Base-by-base conservation (phyloP, 805 yeast genomes). In the Zygotorulaspora danielsina region DNA sequence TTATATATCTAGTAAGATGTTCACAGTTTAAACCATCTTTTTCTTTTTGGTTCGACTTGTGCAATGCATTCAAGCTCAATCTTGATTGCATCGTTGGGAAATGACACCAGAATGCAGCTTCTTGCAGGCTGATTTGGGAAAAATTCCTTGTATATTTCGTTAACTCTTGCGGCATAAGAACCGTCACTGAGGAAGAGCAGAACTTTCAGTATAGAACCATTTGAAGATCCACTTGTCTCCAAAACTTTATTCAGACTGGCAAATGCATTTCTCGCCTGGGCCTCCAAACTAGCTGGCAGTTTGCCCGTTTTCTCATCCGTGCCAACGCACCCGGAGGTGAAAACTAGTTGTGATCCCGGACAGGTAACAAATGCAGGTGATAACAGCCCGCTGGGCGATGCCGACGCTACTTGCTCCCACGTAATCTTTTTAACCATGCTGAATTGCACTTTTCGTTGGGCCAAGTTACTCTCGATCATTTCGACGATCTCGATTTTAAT, bases 1-100 rank as follows among this genome's bases (percentile, higher is more conserved):
- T 12, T 20, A 32, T 7, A 18, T 19, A 32, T 19, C n/a, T 20
- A n/a, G 12, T 13, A n/a, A 30, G 35, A 38, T 20, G 11, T 27
- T 38, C 27, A 45, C 33, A 45, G 32, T 34, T 48, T 42, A 36
- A 45, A 34, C 47, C 49, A 35, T 16, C 49, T 38, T 20, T 20
- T 30, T 35, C 28, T 25, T 12, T 30, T 21, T 9, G 36, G 24
- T 9, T 26, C 25, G 11, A 37, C 40, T 36, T 45, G 42, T 22
- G 76, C 75, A 51, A 75, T 61, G 36, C 71, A 69, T 50, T 76
- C 80, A 39, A 75, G 52, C 52, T 76, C 81, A 33, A 76, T 72
- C 48, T 72, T 67, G 38, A 75, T 45, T n/a, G 61, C 50, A 8
- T 71, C 65, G 53, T 73, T 69, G 52, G 77, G 76, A 61, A 76